These are phyloP conservation scores for Plantago coronopus DNA, from an alignment of 305 asterid genomes.

Conservation along the genomic window DNA sequence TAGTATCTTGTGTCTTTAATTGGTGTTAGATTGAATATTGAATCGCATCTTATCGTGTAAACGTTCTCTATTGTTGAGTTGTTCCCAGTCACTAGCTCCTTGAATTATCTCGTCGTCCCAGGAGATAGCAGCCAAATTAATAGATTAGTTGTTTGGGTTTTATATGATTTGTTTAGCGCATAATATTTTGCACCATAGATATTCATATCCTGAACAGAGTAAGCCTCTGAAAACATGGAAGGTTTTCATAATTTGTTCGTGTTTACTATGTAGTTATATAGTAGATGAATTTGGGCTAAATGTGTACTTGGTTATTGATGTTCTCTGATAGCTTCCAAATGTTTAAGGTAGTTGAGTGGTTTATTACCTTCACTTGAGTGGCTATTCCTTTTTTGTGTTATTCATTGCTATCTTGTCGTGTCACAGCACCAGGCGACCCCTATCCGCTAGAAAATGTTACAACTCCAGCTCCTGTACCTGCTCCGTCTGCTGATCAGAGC, in stretches of 20 bases:
- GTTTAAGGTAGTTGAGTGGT: not conserved
- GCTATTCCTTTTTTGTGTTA: not conserved
- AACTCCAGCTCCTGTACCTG: slow-evolving; percentile 62
- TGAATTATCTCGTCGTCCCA: not conserved
- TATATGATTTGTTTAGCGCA: not conserved
- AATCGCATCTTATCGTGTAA: not conserved
- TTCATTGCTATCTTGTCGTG: slow-evolving; percentile 18
- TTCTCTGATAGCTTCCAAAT: not conserved
- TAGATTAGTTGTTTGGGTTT: slow-evolving; percentile 16
- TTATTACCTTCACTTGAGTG: not conserved
- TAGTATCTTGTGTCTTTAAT: slow-evolving; percentile 16
- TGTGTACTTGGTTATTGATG: not conserved
- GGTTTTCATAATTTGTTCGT: not conserved
- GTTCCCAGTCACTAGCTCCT: not conserved
- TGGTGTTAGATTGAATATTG: slow-evolving; percentile 9
- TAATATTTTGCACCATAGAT: not conserved
- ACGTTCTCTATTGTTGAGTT: not conserved
- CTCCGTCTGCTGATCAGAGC: slow-evolving; percentile 47
- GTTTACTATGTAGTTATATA: too few species aligned
- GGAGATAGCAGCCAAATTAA: not conserved
- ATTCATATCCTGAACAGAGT: slow-evolving; percentile 11
- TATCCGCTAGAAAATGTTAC: slow-evolving; percentile 42
- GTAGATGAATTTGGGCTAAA: not conserved
- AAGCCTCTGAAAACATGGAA: slow-evolving; percentile 1
- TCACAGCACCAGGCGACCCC: slow-evolving; percentile 85